These are phyloP conservation scores for Echria macrotheca DNA, from an alignment of 495 filamentous ascomycete genomes.

Conservation along the genomic window DNA sequence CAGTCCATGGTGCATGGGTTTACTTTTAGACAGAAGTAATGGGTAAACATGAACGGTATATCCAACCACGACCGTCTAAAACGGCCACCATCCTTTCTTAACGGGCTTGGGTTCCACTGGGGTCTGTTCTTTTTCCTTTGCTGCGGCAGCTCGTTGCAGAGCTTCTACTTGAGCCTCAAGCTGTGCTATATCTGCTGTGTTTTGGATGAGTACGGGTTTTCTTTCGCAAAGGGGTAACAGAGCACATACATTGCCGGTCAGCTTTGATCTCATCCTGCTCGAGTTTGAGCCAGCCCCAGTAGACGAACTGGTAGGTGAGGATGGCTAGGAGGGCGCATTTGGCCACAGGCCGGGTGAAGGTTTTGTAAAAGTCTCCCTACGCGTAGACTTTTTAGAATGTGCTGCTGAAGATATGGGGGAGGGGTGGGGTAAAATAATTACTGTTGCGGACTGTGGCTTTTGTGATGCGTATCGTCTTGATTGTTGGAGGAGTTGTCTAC, in stretches of 20 bases:
- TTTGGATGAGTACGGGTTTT: background rate
- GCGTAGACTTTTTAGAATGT: too few relatives aligned
- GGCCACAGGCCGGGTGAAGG: constrained; percentile 70
- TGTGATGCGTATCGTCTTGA: too few relatives aligned
- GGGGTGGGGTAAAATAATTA: too few relatives aligned
- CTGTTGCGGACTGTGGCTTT: too few relatives aligned
- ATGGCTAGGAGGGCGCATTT: constrained; percentile 84
- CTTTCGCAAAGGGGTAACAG: background rate
- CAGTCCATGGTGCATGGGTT: too few relatives aligned
- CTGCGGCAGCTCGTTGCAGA: background rate
- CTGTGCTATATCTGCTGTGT: background rate
- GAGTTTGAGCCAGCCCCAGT: constrained; percentile 84
- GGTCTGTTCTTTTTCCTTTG: background rate
- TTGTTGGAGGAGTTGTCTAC: too few relatives aligned
- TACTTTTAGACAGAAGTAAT: too few relatives aligned
- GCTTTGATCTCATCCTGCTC: constrained; percentile 68
- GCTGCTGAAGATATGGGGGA: too few relatives aligned
- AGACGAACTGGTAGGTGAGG: constrained; percentile 80
- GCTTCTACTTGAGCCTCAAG: background rate
- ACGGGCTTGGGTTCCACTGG: too few relatives aligned
- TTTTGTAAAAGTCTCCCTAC: constrained; percentile 72
- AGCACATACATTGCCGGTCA: constrained; percentile 45
- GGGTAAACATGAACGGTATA: too few relatives aligned
- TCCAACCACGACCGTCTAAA: background rate
- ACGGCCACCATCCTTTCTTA: constrained; percentile 11